Percentiles rank a stretch among this genome's conserved stretches.
These are phyloP conservation scores for Carex parvula DNA, from an alignment of 176 grass and related monocot species.

Conservation along the genomic window DNA sequence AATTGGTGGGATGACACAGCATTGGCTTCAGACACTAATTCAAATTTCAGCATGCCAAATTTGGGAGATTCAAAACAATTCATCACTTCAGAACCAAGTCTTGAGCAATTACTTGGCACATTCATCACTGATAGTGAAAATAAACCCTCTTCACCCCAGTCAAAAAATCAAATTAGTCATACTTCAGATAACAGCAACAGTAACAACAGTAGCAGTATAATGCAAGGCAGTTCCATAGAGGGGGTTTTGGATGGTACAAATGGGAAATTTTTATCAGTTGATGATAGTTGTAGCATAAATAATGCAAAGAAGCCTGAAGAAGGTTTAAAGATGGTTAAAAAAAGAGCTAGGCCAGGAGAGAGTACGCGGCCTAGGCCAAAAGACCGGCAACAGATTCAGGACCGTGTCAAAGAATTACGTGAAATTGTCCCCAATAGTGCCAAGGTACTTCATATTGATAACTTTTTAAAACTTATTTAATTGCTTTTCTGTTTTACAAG, in stretches of 20 bases:
- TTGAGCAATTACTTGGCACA: slow-evolving; percentile 59
- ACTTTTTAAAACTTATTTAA: slow-evolving; percentile 17
- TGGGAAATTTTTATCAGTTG: slow-evolving; percentile 45
- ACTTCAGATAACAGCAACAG: slow-evolving; percentile 26
- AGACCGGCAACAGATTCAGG: slow-evolving; percentile 96
- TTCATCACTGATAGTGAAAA: slow-evolving; percentile 27
- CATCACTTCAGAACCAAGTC: slow-evolving; percentile 45
- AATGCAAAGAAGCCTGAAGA: slow-evolving; percentile 58
- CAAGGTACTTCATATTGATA: slow-evolving; percentile 49
- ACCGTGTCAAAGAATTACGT: slow-evolving; percentile 85
- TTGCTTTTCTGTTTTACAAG: background rate
- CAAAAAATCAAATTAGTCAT: slow-evolving; percentile 17
- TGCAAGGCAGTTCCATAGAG: slow-evolving; percentile 12
- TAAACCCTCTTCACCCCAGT: slow-evolving; percentile 1
- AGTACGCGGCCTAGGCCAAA: slow-evolving; percentile 87
- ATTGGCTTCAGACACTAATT: slow-evolving; percentile 41
- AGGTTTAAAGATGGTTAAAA: slow-evolving; percentile 62
- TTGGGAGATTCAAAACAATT: slow-evolving; percentile 27
- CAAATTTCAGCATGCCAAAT: slow-evolving; percentile 28
- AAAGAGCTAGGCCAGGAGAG: slow-evolving; percentile 83
- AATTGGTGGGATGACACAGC: slow-evolving; percentile 59
- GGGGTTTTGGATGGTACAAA: slow-evolving; percentile 22
- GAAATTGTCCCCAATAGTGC: slow-evolving; percentile 95
- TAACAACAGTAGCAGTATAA: slow-evolving; percentile 24
- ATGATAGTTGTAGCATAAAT: slow-evolving; percentile 82